phyloP scores from a whole-genome alignment of 306 rosid species.

The Sicyos baderoa region DNA sequence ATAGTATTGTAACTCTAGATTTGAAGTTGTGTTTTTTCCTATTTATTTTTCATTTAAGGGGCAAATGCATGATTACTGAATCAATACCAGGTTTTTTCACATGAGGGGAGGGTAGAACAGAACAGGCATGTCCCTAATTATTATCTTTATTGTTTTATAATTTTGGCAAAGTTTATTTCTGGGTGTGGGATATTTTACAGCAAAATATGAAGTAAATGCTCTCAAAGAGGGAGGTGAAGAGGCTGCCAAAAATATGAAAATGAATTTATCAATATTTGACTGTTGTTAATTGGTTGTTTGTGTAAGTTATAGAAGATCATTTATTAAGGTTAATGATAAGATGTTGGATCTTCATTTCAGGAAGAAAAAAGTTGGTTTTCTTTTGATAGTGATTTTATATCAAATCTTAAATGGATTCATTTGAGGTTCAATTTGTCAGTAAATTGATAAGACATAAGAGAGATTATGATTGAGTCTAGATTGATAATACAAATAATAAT shows the following conservation, averaged over 20 bases:
- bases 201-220: background rate
- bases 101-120: background rate
- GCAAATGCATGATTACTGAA: background rate
- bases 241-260: constrained; percentile 11
- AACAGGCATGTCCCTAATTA: background rate
- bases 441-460: background rate
- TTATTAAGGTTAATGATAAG: background rate
- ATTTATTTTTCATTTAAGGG: background rate
- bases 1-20: background rate
- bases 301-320: background rate
- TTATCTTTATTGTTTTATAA: background rate
- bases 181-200: background rate
- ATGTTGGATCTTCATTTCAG: background rate
- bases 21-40: background rate
- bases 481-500: background rate
- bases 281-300: background rate
- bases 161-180: constrained; percentile 2
- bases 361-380: background rate
- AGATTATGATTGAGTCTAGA: background rate
- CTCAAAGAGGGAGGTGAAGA: background rate
- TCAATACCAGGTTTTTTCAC: background rate
- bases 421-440: background rate
- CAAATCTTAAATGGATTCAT: background rate
- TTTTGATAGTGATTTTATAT: background rate
- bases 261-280: constrained; percentile 9